phyloP scores from a whole-genome alignment of 257 asterid species.

The Solanum bukasovii region DNA sequence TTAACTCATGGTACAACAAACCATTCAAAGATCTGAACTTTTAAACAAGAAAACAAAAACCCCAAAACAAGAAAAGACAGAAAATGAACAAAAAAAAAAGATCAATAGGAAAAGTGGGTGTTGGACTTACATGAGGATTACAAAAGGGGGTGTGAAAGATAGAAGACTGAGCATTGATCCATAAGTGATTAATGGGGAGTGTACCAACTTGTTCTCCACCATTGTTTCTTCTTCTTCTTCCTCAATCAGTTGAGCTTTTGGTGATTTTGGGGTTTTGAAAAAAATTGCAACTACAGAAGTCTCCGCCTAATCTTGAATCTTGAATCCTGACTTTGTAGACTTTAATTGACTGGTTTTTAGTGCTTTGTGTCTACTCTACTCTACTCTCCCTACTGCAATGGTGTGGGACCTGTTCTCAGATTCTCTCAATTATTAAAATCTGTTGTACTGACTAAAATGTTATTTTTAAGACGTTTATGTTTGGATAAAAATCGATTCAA shows the following conservation, averaged over 20 bases:
- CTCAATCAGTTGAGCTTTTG: neutral
- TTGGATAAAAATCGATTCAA: no score
- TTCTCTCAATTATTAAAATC: neutral
- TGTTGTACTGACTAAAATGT: neutral
- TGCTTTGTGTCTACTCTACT: neutral
- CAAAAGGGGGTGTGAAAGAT: conserved; percentile 84
- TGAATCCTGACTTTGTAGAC: neutral
- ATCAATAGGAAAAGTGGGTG: neutral
- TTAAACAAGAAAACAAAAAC: neutral
- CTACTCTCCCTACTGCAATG: neutral
- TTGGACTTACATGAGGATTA: conserved; percentile 65
- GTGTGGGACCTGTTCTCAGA: neutral
- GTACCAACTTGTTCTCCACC: conserved; percentile 60
- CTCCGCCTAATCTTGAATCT: neutral
- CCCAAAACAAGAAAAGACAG: neutral
- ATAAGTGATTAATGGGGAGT: conserved; percentile 65
- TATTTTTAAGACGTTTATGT: no score
- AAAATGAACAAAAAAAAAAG: neutral
- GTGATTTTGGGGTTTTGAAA: neutral
- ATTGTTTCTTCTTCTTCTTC: conserved; percentile 8
- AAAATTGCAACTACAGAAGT: neutral
- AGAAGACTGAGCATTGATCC: conserved; percentile 74
- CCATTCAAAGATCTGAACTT: neutral
- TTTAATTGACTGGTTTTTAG: neutral
- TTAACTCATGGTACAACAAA: neutral